Evolutionary conservation across 1,284 basidiomycete species (phyloP).

Genomic region (Malassezia arunalokei): DNA sequence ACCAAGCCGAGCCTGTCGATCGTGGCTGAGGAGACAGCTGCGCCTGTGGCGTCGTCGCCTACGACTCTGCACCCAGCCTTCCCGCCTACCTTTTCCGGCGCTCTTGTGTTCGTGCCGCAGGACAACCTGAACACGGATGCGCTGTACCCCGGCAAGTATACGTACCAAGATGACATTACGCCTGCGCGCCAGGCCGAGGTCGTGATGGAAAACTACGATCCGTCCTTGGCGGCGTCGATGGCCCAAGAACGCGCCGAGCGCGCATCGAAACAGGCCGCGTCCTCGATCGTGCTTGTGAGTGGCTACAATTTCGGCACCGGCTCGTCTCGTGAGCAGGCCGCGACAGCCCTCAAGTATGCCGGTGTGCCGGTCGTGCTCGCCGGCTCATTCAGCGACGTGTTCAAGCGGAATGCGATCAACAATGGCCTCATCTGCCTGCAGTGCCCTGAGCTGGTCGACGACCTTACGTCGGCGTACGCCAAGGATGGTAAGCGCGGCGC

Average conservation of each 20-base stretch:
- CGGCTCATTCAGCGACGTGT: constrained; percentile 96
- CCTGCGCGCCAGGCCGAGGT: constrained; percentile 84
- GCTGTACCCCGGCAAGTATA: constrained; percentile 98
- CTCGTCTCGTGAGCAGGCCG: constrained; percentile 95
- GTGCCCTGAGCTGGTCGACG: constrained; percentile 72
- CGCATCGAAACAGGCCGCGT: background rate
- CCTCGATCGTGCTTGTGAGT: constrained; percentile 68
- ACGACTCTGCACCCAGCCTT: constrained; percentile 48
- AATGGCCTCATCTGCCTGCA: constrained; percentile 94
- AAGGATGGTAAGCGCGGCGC: constrained; percentile 60
- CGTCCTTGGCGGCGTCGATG: constrained; percentile 65
- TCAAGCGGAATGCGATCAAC: constrained; percentile 98
- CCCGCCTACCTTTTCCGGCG: constrained; percentile 69
- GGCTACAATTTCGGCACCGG: constrained; percentile 99
- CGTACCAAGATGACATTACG: constrained; percentile 98
- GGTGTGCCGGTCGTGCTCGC: constrained; percentile 86
- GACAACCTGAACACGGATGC: constrained; percentile 98
- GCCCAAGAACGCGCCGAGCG: constrained; percentile 51
- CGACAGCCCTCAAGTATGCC: constrained; percentile 87
- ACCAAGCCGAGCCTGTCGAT: constrained; percentile 13
- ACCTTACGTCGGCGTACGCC: constrained; percentile 65
- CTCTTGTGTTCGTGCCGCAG: constrained; percentile 80
- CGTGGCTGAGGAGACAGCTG: constrained; percentile 17
- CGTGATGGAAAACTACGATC: constrained; percentile 96
- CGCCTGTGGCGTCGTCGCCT: constrained; percentile 27